phyloP scores from a whole-genome alignment of 768 basidiomycete genomes.

The Phylloporus sp. region DNA sequence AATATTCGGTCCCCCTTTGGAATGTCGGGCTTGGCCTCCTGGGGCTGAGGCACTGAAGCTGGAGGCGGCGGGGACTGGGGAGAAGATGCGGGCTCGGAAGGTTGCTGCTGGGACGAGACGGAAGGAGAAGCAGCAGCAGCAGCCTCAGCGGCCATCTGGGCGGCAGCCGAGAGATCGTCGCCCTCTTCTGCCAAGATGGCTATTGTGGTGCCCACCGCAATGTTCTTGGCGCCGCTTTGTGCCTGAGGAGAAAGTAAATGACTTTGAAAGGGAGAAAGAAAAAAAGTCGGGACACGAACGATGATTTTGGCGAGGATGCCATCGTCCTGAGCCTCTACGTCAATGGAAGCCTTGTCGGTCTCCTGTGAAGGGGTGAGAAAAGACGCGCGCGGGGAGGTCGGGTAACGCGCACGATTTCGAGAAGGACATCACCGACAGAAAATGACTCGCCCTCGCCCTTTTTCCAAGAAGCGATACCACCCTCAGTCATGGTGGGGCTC shows the following conservation, averaged over 20 bases:
- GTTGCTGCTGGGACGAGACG: constrained; percentile 31
- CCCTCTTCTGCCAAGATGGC: constrained; percentile 93
- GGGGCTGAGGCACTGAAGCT: constrained; percentile 31
- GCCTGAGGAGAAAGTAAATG: constrained; percentile 41
- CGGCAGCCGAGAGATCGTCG: constrained; percentile 84
- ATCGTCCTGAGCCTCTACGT: constrained; percentile 98
- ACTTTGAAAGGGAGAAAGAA: neutral
- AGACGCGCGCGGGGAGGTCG: neutral
- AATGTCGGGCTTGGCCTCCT: constrained; percentile 50
- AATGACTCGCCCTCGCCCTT: constrained; percentile 93
- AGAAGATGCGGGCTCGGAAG: constrained; percentile 41
- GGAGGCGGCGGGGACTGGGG: constrained; percentile 33
- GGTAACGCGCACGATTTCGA: constrained; percentile 75
- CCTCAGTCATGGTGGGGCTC: constrained; percentile 99
- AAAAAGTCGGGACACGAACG: constrained; percentile 50
- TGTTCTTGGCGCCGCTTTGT: constrained; percentile 79
- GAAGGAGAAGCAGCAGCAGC: constrained; percentile 40
- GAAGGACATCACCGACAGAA: constrained; percentile 83
- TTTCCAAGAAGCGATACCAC: constrained; percentile 97
- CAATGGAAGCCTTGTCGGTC: constrained; percentile 99
- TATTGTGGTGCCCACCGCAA: constrained; percentile 83
- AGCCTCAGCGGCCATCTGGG: constrained; percentile 63
- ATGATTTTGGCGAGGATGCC: constrained; percentile 96
- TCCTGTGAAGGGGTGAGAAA: constrained; percentile 49
- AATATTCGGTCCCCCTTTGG: constrained; percentile 79